Evolutionary conservation across 139 green algal species (phyloP).

Genomic region (Chlorella sp.): DNA sequence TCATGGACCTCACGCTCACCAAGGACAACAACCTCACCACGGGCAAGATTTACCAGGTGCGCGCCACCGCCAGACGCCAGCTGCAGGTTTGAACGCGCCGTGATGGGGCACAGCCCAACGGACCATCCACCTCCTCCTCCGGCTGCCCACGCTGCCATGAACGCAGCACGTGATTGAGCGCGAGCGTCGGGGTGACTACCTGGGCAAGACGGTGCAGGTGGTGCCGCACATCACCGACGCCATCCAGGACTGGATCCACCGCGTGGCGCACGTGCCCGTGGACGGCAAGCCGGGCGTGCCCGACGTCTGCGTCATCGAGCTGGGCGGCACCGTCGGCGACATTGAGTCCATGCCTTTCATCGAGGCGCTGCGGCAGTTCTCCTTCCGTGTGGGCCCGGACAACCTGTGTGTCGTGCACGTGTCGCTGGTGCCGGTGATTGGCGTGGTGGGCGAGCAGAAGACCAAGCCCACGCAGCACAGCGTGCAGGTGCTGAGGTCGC

Average conservation of each 20-base stretch:
- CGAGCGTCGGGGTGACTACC: constrained; percentile 92
- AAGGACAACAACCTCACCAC: constrained; percentile 98
- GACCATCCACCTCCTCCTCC: background rate
- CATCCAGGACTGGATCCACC: constrained; percentile 99
- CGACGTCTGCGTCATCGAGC: constrained; percentile 98
- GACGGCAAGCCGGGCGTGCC: constrained; percentile 71
- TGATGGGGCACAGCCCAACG: no score
- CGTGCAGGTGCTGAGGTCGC: constrained; percentile 81
- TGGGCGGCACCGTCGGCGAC: constrained; percentile 97
- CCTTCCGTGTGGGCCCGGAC: constrained; percentile 69
- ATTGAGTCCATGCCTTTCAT: constrained; percentile 99
- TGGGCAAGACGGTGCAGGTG: constrained; percentile 97
- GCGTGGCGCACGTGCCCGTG: constrained; percentile 85
- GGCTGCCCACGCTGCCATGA: background rate
- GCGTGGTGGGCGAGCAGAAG: constrained; percentile 98
- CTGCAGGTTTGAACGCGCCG: no score
- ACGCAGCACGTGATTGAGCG: constrained; percentile 84
- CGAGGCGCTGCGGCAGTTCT: constrained; percentile 80
- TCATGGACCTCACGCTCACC: constrained; percentile 93
- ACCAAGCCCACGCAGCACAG: constrained; percentile 99
- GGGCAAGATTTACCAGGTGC: constrained; percentile 82
- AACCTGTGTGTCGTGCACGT: constrained; percentile 94
- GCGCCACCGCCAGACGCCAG: no score
- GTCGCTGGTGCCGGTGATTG: constrained; percentile 92
- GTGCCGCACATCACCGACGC: constrained; percentile 97